A percentile compares a stretch with the other conserved stretches of the same genome.
phyloP scores from a whole-genome alignment of 257 asterid genomes.

The Craterostigma plantagineum region DNA sequence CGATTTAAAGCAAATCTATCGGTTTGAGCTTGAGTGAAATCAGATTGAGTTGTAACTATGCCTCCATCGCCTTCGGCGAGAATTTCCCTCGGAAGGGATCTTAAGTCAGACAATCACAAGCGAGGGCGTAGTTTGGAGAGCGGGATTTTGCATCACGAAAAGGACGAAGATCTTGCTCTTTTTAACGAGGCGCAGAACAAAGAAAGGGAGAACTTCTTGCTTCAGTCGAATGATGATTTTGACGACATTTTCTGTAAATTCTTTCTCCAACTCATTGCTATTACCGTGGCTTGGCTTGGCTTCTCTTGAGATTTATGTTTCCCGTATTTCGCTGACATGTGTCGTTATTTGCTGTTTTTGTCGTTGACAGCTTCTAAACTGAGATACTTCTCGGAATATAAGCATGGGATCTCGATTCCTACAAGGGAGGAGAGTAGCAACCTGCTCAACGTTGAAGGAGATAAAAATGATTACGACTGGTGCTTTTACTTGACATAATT shows the following conservation, averaged over 20 bases:
- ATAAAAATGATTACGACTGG: constrained; percentile 85
- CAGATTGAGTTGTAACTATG: constrained; percentile 31
- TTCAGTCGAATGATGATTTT: constrained; percentile 65
- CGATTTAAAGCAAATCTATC: too few relatives aligned
- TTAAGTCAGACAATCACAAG: constrained; percentile 56
- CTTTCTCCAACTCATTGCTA: constrained; percentile 9
- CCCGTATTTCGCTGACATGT: constrained; percentile 13
- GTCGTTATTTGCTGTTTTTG: too few relatives aligned
- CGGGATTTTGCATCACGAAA: constrained; percentile 41
- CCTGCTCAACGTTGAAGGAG: constrained; percentile 72
- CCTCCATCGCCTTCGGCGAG: constrained; percentile 83
- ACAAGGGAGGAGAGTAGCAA: constrained; percentile 79
- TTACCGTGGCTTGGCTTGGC: too few relatives aligned
- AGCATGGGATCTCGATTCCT: constrained; percentile 68
- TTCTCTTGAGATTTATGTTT: constrained; percentile 3
- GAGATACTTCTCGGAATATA: constrained; percentile 39
- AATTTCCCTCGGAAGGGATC: constrained; percentile 66
- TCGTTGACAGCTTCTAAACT: constrained; percentile 63
- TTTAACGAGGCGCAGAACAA: constrained; percentile 80
- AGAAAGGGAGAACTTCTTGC: constrained; percentile 70
- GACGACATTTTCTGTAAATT: constrained; percentile 68
- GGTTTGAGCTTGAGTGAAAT: too few relatives aligned
- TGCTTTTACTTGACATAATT: constrained; percentile 4
- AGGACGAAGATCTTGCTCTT: constrained; percentile 79
- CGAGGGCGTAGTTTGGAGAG: constrained; percentile 82